phyloP scores from a whole-genome alignment of 352 stramenopile genomes.

The Globisporangium emineosum region DNA sequence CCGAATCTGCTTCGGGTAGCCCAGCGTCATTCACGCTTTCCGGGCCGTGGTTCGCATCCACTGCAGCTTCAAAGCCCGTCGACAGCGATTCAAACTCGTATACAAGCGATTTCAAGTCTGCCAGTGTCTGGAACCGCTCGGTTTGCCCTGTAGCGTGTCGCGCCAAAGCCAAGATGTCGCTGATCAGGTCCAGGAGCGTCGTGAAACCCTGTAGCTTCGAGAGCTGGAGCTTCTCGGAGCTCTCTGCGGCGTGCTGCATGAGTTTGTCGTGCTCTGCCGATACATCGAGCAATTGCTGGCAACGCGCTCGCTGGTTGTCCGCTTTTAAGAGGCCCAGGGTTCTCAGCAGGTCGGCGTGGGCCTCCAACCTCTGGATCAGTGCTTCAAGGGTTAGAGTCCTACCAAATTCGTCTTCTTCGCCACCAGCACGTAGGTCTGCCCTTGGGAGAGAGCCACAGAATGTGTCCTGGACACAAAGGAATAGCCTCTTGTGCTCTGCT shows the following conservation, averaged over 20 bases:
- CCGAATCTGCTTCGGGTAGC: neutral
- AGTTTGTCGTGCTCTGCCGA: conserved; percentile 5
- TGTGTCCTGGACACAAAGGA: neutral
- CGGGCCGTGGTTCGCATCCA: neutral
- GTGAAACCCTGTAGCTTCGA: conserved; percentile 6
- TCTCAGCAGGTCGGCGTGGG: neutral
- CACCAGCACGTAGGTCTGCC: neutral
- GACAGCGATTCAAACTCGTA: neutral
- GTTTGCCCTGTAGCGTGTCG: neutral
- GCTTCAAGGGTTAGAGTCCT: neutral
- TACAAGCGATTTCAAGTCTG: conserved; percentile 11
- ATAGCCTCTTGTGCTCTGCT: neutral
- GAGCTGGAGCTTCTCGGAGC: conserved; percentile 1
- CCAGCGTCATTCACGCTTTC: neutral
- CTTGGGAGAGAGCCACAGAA: neutral
- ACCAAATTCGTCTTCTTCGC: neutral
- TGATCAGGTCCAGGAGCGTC: neutral
- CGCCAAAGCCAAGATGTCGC: neutral
- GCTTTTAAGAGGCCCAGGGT: conserved; percentile 3
- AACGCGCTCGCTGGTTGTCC: neutral
- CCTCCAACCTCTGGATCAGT: neutral
- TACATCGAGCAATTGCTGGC: neutral
- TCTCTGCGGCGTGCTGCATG: neutral
- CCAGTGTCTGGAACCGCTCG: conserved; percentile 5
- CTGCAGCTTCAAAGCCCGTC: neutral